phyloP scores from a whole-genome alignment of 2,329 filamentous ascomycete genomes.

The Neoscytalidium dimidiatum region DNA sequence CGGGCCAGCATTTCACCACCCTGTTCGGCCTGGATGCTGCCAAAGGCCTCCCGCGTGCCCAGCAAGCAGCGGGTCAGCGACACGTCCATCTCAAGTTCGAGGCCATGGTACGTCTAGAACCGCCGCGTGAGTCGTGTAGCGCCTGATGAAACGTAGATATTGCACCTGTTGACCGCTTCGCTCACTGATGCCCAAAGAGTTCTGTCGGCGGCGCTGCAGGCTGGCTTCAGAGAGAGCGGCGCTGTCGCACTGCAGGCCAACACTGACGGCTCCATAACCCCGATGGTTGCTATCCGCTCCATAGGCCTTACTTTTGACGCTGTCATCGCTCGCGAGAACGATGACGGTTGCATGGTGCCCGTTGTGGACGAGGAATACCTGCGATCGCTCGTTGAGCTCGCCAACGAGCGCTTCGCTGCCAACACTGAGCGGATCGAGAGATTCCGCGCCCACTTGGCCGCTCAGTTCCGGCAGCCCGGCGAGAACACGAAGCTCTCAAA shows the following conservation, averaged over 20 bases:
- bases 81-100: conserved; percentile 88
- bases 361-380: conserved; percentile 69
- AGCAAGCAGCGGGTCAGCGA: conserved; percentile 36
- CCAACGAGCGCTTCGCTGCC: conserved; percentile 72
- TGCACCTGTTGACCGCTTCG: conserved; percentile 82
- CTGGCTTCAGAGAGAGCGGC: conserved; percentile 89
- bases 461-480: conserved; percentile 17
- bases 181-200: conserved; percentile 72
- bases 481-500: conserved; percentile 19
- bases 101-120: conserved; percentile 70
- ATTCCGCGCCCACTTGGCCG: conserved; percentile 58
- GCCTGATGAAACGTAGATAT: conserved; percentile 62
- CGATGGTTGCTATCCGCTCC: conserved; percentile 83
- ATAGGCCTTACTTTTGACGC: conserved; percentile 82
- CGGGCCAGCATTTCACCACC: conserved; percentile 24
- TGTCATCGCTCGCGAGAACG: conserved; percentile 64
- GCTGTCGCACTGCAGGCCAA: conserved; percentile 64
- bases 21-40: conserved; percentile 42
- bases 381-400: conserved; percentile 64
- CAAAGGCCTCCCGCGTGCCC: background rate
- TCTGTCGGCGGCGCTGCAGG: conserved; percentile 72
- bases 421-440: conserved; percentile 68
- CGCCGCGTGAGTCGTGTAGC: conserved; percentile 11
- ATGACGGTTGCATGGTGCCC: conserved; percentile 41
- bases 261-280: conserved; percentile 51